phyloP scores from a whole-genome alignment of 305 asterid species.

The Rubia tinctorum region DNA sequence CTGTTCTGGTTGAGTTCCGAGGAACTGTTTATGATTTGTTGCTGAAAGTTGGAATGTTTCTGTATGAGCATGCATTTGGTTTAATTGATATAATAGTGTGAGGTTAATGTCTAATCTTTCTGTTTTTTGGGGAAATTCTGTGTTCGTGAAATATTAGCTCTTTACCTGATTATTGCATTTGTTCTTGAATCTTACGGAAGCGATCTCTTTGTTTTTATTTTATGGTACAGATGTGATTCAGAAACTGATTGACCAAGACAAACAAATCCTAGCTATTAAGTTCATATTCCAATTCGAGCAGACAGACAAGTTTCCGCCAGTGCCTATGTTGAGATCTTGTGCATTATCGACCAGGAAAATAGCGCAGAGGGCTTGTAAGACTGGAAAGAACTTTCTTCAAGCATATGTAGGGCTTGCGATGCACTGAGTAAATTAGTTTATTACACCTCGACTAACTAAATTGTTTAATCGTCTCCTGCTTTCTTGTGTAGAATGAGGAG shows the following conservation, averaged over 20 bases:
- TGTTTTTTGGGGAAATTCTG: neutral
- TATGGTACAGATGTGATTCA: conserved; percentile 43
- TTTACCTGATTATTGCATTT: neutral
- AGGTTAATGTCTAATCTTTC: no score
- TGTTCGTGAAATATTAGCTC: neutral
- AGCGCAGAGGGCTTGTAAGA: conserved; percentile 41
- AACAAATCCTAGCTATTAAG: conserved; percentile 57
- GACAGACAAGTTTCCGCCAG: conserved; percentile 56
- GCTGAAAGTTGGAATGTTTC: no score
- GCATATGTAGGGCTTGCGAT: conserved; percentile 31
- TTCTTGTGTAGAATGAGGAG: conserved; percentile 48
- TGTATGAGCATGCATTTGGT: no score
- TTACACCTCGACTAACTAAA: neutral
- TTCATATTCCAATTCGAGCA: conserved; percentile 56
- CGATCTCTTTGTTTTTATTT: conserved; percentile 8
- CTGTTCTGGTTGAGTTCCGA: no score
- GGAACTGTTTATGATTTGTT: no score
- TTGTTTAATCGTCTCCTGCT: neutral
- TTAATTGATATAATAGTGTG: no score
- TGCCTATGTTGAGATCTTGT: conserved; percentile 49
- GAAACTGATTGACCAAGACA: conserved; percentile 52
- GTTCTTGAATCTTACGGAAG: neutral
- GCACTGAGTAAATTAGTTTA: neutral
- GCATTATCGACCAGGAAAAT: conserved; percentile 36
- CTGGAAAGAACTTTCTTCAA: conserved; percentile 43